Base-by-base conservation (phyloP, 148 eudicot species). In the Spergularia bocconei region DNA sequence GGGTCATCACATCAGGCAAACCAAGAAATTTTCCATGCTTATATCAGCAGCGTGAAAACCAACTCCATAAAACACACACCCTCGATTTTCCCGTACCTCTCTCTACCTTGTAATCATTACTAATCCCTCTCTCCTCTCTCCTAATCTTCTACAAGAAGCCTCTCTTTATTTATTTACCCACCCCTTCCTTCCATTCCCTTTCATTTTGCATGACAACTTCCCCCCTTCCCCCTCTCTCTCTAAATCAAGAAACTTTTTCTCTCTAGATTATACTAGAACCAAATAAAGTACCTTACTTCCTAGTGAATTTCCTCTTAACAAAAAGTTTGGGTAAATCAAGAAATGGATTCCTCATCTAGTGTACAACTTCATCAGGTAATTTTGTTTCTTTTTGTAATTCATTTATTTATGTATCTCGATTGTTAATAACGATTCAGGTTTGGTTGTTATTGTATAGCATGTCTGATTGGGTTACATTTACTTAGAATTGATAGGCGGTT, bases 361-460 rank as follows among this genome's bases (percentile, higher is more conserved):
- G 9, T 71, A 38, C 75, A 71, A 57, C 75, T 14, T 2, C 75
- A 71, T 15, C 75, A 71, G 75, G 75, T 71, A 71, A n/a, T 11
- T 47, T 3, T 47, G 13, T 0, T 2, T 4, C 17, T 67, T 8
- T 11, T 0, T 29, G 1, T 29, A 2, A 29, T 29, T 29, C 13
- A 6, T 5, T 13, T 66, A 0, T 7, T 41, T 1, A 0, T 41
- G 50, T 2, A 16, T 62, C 1, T 13, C 33, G 66, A 14, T 13
- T 29, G 2, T 2, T 2, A 29, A 29, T 29, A 2, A 2, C 33
- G 2, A 29, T 29, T 29, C 33, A 2, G 33, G 33, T 29, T 1
- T 29, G 33, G 33, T 29, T 29, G 33, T 29, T 29, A 0, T 29
- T 29, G 33, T 2, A 29, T 2, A 29, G 33, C 33, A 29, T 29